Conservation (phyloP, 306 rosid genomes). For the Vicia villosa region DNA sequence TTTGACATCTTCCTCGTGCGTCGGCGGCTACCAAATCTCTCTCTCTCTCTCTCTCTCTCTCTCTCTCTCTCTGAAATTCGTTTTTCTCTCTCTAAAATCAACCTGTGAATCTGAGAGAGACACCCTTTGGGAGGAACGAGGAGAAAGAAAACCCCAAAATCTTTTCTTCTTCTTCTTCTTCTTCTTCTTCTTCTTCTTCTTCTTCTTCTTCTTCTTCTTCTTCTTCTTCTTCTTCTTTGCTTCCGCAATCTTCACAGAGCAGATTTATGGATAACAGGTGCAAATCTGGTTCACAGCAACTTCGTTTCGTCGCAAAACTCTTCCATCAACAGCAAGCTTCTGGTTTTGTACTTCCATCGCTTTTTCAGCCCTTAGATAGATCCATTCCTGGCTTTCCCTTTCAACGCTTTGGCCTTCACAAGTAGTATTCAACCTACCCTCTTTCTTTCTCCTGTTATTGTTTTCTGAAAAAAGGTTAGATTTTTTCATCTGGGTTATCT, state of each 20-base stretch:
- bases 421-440: constrained; percentile 22
- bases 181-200: no score
- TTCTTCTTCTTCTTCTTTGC: constrained; percentile 29
- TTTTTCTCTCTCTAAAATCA: constrained; percentile 6
- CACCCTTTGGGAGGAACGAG: constrained; percentile 3
- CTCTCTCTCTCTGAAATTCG: no score
- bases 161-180: constrained; percentile 29
- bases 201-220: no score
- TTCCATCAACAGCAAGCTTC: constrained; percentile 22
- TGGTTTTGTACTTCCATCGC: constrained; percentile 26
- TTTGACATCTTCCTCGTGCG: background rate
- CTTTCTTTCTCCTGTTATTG: background rate
- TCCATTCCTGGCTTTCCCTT: constrained; percentile 46
- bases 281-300: constrained; percentile 41
- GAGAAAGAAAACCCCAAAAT: constrained; percentile 2
- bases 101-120: constrained; percentile 34
- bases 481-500: constrained; percentile 23
- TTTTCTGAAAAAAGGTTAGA: constrained; percentile 35
- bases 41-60: no score
- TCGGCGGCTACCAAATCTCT: constrained; percentile 16
- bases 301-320: constrained; percentile 20
- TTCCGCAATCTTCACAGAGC: constrained; percentile 10
- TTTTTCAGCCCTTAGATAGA: constrained; percentile 43
- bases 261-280: constrained; percentile 55
- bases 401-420: constrained; percentile 34